Percentiles rank a stretch among this genome's conserved stretches.
Conservation (phyloP, 257 asterid species). For the Nicotiana paniculata region DNA sequence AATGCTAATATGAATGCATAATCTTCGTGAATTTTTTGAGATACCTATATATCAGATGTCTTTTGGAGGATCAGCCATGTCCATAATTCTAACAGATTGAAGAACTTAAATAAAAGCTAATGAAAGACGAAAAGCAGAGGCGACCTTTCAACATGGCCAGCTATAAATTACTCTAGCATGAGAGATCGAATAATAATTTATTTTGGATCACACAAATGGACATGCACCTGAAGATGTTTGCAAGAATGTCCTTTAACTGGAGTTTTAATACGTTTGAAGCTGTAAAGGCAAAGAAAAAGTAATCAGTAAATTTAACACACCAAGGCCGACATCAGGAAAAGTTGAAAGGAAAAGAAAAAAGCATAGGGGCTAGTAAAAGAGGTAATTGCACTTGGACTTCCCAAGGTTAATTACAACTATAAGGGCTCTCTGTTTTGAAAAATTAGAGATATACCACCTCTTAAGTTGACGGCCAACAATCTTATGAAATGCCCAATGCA, state of each 20-base stretch:
- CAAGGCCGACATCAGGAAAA: neutral
- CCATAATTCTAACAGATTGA: neutral
- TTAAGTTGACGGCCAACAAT: neutral
- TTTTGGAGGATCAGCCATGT: neutral
- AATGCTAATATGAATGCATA: neutral
- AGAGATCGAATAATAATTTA: neutral
- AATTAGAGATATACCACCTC: neutral
- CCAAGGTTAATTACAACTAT: neutral
- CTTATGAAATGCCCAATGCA: neutral
- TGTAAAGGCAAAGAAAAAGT: slow-evolving; percentile 28
- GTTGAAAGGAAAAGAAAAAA: neutral
- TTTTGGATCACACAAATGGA: neutral
- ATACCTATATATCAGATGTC: neutral
- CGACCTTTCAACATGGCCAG: neutral
- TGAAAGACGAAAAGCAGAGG: neutral
- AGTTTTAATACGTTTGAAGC: slow-evolving; percentile 65
- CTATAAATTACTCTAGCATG: neutral
- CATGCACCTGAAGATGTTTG: slow-evolving; percentile 85
- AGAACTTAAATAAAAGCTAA: neutral
- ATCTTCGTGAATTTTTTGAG: neutral
- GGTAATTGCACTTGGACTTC: neutral
- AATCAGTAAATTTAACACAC: slow-evolving; percentile 11
- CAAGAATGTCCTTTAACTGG: slow-evolving; percentile 90
- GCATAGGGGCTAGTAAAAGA: neutral
- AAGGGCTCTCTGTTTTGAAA: neutral